Evolutionary conservation across 208 protist species (phyloP).

Genomic region (Wallacemonas collosoma): DNA sequence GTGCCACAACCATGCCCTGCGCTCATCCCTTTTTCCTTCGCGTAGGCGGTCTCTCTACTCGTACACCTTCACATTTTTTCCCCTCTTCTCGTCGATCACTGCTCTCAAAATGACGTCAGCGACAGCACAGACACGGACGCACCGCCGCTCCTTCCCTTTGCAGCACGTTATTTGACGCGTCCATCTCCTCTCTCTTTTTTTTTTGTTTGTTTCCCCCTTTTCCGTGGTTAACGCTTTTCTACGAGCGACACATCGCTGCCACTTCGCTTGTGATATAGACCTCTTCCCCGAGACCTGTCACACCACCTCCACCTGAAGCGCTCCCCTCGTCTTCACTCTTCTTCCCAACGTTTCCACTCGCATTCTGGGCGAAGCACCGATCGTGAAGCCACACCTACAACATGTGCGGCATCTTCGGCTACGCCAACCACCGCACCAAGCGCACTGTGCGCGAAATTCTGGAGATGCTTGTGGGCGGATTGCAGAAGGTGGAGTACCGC

Average conservation of each 20-base stretch:
- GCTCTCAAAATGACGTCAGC: too few species aligned
- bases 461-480: constrained; percentile 72
- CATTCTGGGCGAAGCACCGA: background rate
- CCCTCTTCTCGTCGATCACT: too few species aligned
- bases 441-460: constrained; percentile 60
- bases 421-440: constrained; percentile 49
- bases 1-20: background rate
- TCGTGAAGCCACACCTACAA: background rate
- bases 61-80: too few species aligned
- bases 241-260: background rate
- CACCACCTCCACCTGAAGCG: too few species aligned
- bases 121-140: too few species aligned
- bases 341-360: background rate
- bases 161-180: too few species aligned
- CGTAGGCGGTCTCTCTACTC: too few species aligned
- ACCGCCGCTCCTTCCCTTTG: too few species aligned
- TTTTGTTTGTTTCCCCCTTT: background rate
- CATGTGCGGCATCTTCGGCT: constrained; percentile 94
- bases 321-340: background rate
- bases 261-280: background rate
- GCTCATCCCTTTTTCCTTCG: too few species aligned
- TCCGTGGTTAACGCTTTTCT: background rate
- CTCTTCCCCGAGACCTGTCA: too few species aligned
- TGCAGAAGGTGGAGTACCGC: constrained; percentile 94
- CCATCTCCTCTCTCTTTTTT: background rate